Evolutionary conservation across 768 basidiomycete genomes (phyloP).

Genomic region (Coprinopsis strossmayeri): DNA sequence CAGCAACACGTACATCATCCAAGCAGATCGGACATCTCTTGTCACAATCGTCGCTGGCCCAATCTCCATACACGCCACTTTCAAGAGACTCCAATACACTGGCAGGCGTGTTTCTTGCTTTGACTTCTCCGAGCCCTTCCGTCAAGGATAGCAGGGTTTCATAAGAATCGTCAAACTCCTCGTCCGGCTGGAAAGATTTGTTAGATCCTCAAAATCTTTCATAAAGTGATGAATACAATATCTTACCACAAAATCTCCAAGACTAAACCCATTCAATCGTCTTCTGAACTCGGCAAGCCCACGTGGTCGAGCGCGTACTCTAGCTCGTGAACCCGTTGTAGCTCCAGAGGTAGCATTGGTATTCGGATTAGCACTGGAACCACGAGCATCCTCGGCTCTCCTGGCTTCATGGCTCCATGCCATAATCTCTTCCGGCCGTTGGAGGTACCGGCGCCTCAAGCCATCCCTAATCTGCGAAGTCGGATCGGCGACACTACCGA

Average conservation of each 20-base stretch:
- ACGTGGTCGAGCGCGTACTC: background rate
- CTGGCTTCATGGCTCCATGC: no score
- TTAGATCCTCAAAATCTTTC: background rate
- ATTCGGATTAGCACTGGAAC: no score
- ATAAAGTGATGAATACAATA: no score
- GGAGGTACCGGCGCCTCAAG: no score
- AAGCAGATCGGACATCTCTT: slow-evolving; percentile 78
- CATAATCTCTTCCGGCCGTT: no score
- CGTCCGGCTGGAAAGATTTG: slow-evolving; percentile 30
- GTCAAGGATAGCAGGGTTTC: slow-evolving; percentile 59
- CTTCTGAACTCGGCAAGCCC: background rate
- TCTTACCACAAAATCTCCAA: slow-evolving; percentile 39
- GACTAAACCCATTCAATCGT: slow-evolving; percentile 2
- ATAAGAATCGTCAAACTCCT: slow-evolving; percentile 72
- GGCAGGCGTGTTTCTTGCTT: slow-evolving; percentile 56
- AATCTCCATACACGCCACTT: slow-evolving; percentile 12
- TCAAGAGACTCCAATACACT: slow-evolving; percentile 48
- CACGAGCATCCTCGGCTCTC: no score
- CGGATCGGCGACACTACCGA: no score
- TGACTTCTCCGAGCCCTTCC: slow-evolving; percentile 59
- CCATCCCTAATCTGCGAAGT: no score
- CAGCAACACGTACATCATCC: slow-evolving; percentile 58
- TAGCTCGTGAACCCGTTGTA: no score
- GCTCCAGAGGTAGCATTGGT: no score
- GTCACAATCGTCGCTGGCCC: slow-evolving; percentile 29